Base-by-base conservation (phyloP, 2,329 filamentous ascomycete genomes). In the Epichloe hybrida region DNA sequence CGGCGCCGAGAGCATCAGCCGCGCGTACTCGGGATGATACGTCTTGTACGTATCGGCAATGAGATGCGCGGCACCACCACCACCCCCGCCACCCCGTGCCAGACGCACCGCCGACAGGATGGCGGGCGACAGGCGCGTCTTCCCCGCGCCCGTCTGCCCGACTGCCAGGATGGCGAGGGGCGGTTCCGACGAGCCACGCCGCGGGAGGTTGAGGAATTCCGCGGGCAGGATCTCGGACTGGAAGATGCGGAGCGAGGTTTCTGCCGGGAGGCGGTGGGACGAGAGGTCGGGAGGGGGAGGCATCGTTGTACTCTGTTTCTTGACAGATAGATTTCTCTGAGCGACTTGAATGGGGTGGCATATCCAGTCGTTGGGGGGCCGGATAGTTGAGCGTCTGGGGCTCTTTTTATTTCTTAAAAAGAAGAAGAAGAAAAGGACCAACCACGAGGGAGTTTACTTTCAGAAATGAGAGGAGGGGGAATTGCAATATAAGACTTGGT, bases 11-110 rank as follows among this genome's bases (percentile, higher is more conserved):
- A 60, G 54, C 5, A 67, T 54, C 27, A 70, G 61, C 3, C 49
- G n/a, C 13, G 55, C 34, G 59, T 72, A 73, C 17, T 62, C 53
- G 0, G 72, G 72, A 59, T 75, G 72, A 61, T 72, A 69, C 4
- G 67, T 66, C 57, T 75, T 75, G 67, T 72, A 73, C 21, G 69
- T 69, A 64, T 74, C 72, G 50, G 72, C 71, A 50, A 74, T 69
- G 55, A 75, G 66, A 61, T 75, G 72, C 17, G 64, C 65, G 15
- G 61, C 53, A 17, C 11, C 23, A 13, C 17, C 4, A 2, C 17
- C 17, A 2, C 17, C 17, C 17, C 17, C 17, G 12, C 31, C 49
- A 13, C 20, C 9, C 15, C 23, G 48, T 42, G 49, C 52, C 41
- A 45, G 53, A 46, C 13, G 48, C 34, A 74, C 57, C 44, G 67